Evolutionary conservation across 1,284 basidiomycete genomes (phyloP).

Genomic region (Ganoderma meredithae): DNA sequence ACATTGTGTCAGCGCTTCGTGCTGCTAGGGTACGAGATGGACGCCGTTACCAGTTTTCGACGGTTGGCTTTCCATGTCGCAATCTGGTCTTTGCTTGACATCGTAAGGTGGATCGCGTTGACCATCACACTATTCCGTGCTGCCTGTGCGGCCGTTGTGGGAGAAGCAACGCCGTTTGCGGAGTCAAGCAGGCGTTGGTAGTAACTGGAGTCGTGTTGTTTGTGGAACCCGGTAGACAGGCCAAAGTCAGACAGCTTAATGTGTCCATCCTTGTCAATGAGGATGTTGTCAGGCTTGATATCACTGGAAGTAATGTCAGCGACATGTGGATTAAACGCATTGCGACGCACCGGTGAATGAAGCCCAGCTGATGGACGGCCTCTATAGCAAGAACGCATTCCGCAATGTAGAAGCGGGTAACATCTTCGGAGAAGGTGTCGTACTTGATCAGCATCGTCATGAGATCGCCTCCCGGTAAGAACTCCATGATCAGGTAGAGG

Average conservation of each 20-base stretch:
- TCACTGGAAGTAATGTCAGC: constrained; percentile 63
- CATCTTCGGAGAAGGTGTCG: constrained; percentile 98
- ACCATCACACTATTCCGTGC: constrained; percentile 94
- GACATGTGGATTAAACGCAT: constrained; percentile 7
- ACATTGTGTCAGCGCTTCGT: constrained; percentile 16
- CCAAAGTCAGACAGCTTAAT: constrained; percentile 99
- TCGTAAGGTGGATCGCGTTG: constrained; percentile 94
- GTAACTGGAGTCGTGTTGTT: constrained; percentile 94
- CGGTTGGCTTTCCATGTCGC: constrained; percentile 99
- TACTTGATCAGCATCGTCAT: constrained; percentile 99
- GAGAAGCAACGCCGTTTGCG: constrained; percentile 51
- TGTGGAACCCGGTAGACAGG: constrained; percentile 97
- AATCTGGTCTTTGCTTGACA: constrained; percentile 92
- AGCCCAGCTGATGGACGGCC: constrained; percentile 98
- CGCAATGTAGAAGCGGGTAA: constrained; percentile 99
- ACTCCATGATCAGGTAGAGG: constrained; percentile 99
- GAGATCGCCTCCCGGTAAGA: constrained; percentile 95
- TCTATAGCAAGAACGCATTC: constrained; percentile 98
- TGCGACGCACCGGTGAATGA: constrained; percentile 91
- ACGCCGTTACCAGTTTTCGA: constrained; percentile 81
- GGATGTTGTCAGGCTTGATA: constrained; percentile 99
- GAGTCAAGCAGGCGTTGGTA: constrained; percentile 88
- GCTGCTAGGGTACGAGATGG: not conserved
- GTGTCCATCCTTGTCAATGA: constrained; percentile 97
- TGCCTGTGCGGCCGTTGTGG: constrained; percentile 46